A percentile compares a stretch with the other conserved stretches of the same genome.
phyloP scores from a whole-genome alignment of 352 stramenopile species.

The Phytophthora nicotianae region DNA sequence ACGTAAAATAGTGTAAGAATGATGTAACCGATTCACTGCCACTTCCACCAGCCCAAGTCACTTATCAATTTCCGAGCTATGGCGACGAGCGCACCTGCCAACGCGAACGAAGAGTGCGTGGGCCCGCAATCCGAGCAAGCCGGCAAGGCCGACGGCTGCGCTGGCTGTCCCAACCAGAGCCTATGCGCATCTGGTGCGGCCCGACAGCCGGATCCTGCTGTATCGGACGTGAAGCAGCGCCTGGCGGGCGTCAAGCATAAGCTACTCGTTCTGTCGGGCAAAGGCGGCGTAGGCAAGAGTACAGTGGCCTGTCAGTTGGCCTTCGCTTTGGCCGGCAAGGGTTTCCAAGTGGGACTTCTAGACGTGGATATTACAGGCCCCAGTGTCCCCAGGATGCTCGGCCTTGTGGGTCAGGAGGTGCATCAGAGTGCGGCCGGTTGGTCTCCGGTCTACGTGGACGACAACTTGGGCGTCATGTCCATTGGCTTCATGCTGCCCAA shows the following conservation, averaged over 20 bases:
- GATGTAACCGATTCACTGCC: not conserved
- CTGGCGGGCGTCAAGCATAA: slow-evolving; percentile 94
- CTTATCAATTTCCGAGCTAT: slow-evolving; percentile 32
- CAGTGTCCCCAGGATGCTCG: slow-evolving; percentile 98
- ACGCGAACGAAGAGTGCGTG: slow-evolving; percentile 93
- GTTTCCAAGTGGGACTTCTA: slow-evolving; percentile 96
- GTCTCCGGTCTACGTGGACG: slow-evolving; percentile 98
- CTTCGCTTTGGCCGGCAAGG: slow-evolving; percentile 94
- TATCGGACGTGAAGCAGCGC: slow-evolving; percentile 90
- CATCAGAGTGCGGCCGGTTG: slow-evolving; percentile 98
- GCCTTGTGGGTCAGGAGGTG: slow-evolving; percentile 92
- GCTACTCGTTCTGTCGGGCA: slow-evolving; percentile 98
- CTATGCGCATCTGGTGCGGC: slow-evolving; percentile 94
- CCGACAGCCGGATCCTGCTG: slow-evolving; percentile 82
- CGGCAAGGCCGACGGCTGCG: slow-evolving; percentile 94
- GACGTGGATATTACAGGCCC: slow-evolving; percentile 99
- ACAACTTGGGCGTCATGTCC: slow-evolving; percentile 99
- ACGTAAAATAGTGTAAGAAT: not conserved
- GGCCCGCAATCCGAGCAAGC: slow-evolving; percentile 94
- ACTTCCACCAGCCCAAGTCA: slow-evolving; percentile 14
- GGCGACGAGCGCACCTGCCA: slow-evolving; percentile 49
- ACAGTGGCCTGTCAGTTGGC: slow-evolving; percentile 98
- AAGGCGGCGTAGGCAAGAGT: slow-evolving; percentile 99
- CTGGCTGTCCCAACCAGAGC: slow-evolving; percentile 97
- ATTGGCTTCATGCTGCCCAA: slow-evolving; percentile 99